A percentile compares a stretch with the other conserved stretches of the same genome.
These are phyloP conservation scores for Lasiosphaeria ovina DNA, from an alignment of 495 filamentous ascomycete species.

Conservation along the genomic window DNA sequence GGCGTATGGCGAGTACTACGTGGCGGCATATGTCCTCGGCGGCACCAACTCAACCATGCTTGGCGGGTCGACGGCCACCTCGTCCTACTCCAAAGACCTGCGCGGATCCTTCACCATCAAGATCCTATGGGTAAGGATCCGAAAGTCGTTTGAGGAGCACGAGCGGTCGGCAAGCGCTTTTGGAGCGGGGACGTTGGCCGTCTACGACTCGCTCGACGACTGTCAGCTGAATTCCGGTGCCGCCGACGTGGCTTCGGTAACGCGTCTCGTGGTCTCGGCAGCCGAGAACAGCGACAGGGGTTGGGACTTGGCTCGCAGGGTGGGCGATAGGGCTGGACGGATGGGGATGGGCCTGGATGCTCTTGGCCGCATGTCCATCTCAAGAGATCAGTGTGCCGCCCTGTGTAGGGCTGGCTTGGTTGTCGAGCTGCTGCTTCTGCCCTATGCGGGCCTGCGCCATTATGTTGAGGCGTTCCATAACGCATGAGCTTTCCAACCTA, in stretches of 20 bases:
- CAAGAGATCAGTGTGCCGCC: background rate
- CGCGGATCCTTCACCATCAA: background rate
- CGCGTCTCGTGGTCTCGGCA: background rate
- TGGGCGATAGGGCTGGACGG: background rate
- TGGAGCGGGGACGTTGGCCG: background rate
- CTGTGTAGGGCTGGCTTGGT: background rate
- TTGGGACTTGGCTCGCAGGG: background rate
- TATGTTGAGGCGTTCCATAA: background rate
- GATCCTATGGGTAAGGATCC: background rate
- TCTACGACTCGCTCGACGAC: background rate
- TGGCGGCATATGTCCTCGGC: constrained; percentile 1
- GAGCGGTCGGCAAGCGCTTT: background rate
- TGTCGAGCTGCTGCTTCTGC: background rate
- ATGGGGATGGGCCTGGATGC: background rate
- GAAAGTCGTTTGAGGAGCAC: background rate
- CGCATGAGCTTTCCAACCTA: background rate
- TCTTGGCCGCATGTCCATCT: background rate
- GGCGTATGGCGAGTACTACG: constrained; percentile 2
- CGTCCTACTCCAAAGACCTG: background rate
- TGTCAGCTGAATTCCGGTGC: background rate
- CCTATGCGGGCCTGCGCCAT: constrained; percentile 2
- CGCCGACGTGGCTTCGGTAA: background rate
- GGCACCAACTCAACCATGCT: constrained; percentile 1
- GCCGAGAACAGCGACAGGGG: background rate
- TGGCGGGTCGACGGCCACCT: background rate